These are phyloP conservation scores for Solanum chiquidenum DNA, from an alignment of 257 asterid genomes.

Conservation along the genomic window DNA sequence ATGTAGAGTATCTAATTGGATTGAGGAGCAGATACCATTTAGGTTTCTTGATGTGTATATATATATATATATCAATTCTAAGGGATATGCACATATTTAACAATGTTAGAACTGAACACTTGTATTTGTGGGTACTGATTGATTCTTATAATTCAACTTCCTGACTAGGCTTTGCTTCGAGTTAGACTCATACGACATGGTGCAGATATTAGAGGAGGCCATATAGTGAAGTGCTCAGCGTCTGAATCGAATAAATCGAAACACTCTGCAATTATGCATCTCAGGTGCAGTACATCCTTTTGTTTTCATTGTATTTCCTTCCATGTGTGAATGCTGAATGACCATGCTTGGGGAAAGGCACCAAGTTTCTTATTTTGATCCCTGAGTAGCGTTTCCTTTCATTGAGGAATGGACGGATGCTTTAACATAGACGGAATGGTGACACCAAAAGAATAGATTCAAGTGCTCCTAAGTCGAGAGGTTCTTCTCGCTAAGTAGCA, in stretches of 20 bases:
- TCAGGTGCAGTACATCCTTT: conserved; percentile 24
- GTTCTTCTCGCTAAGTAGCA: not conserved
- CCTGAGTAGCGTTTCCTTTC: not conserved
- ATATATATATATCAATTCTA: not conserved
- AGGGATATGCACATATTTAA: not conserved
- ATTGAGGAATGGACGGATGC: not conserved
- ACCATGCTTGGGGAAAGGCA: not conserved
- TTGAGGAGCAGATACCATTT: not conserved
- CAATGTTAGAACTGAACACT: not conserved
- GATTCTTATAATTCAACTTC: not conserved
- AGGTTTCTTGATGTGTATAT: not conserved
- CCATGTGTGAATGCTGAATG: not conserved
- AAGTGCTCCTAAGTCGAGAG: not conserved
- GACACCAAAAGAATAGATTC: not conserved
- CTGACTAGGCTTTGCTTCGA: conserved; percentile 53
- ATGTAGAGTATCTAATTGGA: not conserved
- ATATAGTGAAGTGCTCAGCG: conserved; percentile 5
- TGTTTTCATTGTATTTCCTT: not conserved
- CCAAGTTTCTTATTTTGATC: not conserved
- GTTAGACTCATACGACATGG: conserved; percentile 49
- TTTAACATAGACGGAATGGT: not conserved
- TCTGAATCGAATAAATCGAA: conserved; percentile 17
- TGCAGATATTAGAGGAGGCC: conserved; percentile 31
- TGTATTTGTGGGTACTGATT: not conserved
- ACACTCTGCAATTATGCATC: conserved; percentile 20